Evolutionary conservation across 306 rosid genomes (phyloP).

Genomic region (Rosa multiflora): DNA sequence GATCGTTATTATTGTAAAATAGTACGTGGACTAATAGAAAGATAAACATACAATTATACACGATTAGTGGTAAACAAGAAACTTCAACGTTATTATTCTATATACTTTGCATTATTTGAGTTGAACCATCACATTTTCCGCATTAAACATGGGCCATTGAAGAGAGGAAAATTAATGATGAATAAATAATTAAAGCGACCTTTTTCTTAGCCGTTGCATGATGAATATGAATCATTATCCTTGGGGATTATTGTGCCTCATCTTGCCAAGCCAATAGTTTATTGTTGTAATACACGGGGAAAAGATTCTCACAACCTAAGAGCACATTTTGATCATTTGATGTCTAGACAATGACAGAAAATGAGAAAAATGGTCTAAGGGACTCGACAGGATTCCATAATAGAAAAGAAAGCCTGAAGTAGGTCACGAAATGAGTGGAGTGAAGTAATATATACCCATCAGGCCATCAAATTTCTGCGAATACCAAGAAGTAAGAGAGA

Average conservation of each 20-base stretch:
- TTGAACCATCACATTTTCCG: not conserved
- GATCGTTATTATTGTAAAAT: too few relatives aligned
- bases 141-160: not conserved
- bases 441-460: too few relatives aligned
- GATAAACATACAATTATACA: too few relatives aligned
- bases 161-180: not conserved
- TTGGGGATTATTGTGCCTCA: not conserved
- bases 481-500: too few relatives aligned
- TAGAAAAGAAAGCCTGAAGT: not conserved
- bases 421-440: too few relatives aligned
- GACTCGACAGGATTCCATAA: not conserved
- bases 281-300: too few relatives aligned
- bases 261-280: not conserved
- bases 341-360: not conserved
- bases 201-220: not conserved
- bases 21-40: too few relatives aligned
- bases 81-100: too few relatives aligned
- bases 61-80: too few relatives aligned
- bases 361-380: not conserved
- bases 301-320: not conserved
- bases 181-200: not conserved
- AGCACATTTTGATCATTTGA: not conserved
- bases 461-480: too few relatives aligned
- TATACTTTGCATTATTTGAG: not conserved
- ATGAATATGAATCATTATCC: slow-evolving; percentile 1